Conservation (phyloP, 1,139 yeast genomes). For the Suhomyces bokatorum region DNA sequence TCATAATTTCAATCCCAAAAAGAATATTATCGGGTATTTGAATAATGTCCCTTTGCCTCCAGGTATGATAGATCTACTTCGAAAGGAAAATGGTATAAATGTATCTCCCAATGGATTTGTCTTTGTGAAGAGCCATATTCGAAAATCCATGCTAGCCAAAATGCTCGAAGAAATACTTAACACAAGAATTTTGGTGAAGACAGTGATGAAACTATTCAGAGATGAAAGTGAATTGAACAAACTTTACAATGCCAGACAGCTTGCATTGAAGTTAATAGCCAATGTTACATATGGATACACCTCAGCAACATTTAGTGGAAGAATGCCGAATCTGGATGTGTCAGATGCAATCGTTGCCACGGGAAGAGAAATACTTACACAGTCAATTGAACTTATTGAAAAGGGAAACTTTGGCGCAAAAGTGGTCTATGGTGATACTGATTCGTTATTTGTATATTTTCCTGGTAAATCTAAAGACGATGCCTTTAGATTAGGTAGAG, state of each 20-base stretch:
- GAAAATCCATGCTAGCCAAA: constrained; percentile 76
- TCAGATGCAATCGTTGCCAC: constrained; percentile 94
- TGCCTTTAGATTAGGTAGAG: constrained; percentile 74
- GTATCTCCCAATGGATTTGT: constrained; percentile 87
- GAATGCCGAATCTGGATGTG: constrained; percentile 95
- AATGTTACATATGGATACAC: constrained; percentile 96
- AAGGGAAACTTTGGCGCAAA: constrained; percentile 74
- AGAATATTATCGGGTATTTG: constrained; percentile 40
- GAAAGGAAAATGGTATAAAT: constrained; percentile 50
- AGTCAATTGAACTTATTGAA: constrained; percentile 72
- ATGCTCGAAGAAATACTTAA: constrained; percentile 84
- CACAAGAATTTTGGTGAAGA: constrained; percentile 75
- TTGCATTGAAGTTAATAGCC: constrained; percentile 86
- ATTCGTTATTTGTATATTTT: constrained; percentile 83
- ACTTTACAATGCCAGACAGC: constrained; percentile 72
- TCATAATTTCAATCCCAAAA: constrained; percentile 49
- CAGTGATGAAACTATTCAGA: constrained; percentile 59
- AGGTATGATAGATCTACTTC: constrained; percentile 56
- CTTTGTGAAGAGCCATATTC: constrained; percentile 62
- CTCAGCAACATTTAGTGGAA: constrained; percentile 90
- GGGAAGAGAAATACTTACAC: constrained; percentile 78
- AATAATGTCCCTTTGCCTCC: constrained; percentile 51
- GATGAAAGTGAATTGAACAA: constrained; percentile 49
- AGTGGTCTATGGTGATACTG: constrained; percentile 97
- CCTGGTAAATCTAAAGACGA: constrained; percentile 79